A percentile compares a stretch with the other conserved stretches of the same genome.
Evolutionary conservation across 2,329 filamentous ascomycete species (phyloP).

Genomic region (Rosellinia necatrix): DNA sequence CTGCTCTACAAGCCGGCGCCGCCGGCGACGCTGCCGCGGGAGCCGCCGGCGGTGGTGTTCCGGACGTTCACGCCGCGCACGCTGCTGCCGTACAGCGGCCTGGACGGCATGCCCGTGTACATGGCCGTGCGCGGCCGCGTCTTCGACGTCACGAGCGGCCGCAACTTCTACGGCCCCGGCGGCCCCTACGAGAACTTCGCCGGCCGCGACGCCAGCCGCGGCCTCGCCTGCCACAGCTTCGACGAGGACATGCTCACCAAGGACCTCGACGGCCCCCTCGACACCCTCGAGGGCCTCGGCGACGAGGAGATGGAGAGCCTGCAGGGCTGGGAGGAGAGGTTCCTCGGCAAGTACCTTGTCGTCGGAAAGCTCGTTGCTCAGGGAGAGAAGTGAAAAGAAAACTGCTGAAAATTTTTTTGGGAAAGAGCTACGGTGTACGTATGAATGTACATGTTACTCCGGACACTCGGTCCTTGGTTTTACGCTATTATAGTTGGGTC

Average conservation of each 20-base stretch:
- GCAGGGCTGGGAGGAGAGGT: constrained; percentile 90
- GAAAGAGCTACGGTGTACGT: too few species aligned
- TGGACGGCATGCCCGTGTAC: constrained; percentile 75
- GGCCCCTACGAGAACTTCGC: constrained; percentile 97
- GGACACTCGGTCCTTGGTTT: too few species aligned
- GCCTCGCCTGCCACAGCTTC: constrained; percentile 88
- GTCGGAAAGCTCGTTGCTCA: constrained; percentile 78
- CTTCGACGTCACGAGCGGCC: constrained; percentile 85
- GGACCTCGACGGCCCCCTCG: constrained; percentile 82
- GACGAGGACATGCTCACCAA: constrained; percentile 94
- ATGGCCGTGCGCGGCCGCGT: constrained; percentile 89
- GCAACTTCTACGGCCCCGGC: constrained; percentile 95
- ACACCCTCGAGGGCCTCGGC: constrained; percentile 73
- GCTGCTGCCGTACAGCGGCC: constrained; percentile 85
- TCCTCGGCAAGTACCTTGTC: constrained; percentile 92
- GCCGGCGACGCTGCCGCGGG: constrained; percentile 53
- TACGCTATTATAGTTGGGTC: too few species aligned
- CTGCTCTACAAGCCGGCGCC: constrained; percentile 55
- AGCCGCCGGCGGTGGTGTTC: constrained; percentile 65
- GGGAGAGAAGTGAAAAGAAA: constrained; percentile 30
- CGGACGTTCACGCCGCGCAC: constrained; percentile 75
- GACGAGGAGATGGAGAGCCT: constrained; percentile 81
- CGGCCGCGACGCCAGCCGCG: constrained; percentile 85
- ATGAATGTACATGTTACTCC: too few species aligned
- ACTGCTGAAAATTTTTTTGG: too few species aligned